Base-by-base conservation (phyloP, 2,329 filamentous ascomycete species). In the Ophiostoma novo-ulmi region DNA sequence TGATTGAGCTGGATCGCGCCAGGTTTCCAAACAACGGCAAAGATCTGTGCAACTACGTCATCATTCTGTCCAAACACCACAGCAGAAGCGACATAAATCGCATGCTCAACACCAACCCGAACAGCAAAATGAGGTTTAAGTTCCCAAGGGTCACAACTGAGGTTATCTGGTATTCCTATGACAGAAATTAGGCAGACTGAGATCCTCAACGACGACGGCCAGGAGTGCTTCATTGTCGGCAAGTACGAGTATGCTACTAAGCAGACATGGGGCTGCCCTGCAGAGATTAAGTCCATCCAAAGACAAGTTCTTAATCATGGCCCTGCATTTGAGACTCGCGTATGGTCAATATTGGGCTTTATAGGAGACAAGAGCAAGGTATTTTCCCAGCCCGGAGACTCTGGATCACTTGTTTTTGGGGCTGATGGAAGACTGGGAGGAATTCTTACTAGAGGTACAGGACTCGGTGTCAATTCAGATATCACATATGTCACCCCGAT, bases 181-280 rank as follows among this genome's bases (percentile, higher is more conserved):
- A 17, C 14, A 36, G 61, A 64, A 8, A 36, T 64, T 5, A 31
- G 61, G 7, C 17, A 64, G 5, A 14, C 61, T 11, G 61, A 36
- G 17, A 20, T 31, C 38, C 61, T 64, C 26, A 64, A 64, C 20
- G 26, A 36, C 61, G 61, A 64, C 3, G 61, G 61, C 7, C 26
- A 64, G 26, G 61, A 64, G 31, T 36, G 61, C 61, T 64, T 64
- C 17, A 36, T 64, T 38, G 61, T 36, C 31, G 61, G 61, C 3
- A 64, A 64, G 31, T 7, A 26, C 11, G 61, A 31, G 13, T 5
- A 11, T 13, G 20, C 26, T 11, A 64, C 61, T 2, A 64, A 36
- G 31, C 61, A 35, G 61, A 64, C 61, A 8, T 64, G 31, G 61
- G 31, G 61, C 1, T 64, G 61, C 31, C 61, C 61, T 6, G 7